Base-by-base conservation (phyloP, 2,329 filamentous ascomycete species). In the Mariannaea elegans region DNA sequence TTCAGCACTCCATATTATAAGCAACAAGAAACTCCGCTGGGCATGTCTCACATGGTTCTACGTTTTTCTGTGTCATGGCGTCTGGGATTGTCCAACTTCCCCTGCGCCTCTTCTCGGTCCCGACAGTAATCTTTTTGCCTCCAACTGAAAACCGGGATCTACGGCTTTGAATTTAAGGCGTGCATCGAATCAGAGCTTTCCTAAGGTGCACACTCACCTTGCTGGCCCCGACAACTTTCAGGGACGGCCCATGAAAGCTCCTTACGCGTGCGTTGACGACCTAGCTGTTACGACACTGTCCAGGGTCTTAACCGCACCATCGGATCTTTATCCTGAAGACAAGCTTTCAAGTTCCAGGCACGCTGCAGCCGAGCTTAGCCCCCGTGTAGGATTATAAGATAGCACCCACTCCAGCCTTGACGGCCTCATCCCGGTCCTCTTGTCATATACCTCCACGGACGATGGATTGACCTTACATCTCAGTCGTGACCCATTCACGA, bases 131-230 rank as follows among this genome's bases (percentile, higher is more conserved):
- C 21, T 21, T 27, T 27, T 27, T 46, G 38, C 36, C 42, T 56
- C 31, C 50, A 47, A 19, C 21, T 18, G 21, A 41, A 32, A 50
- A 50, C 59, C 48, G 47, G 64, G 59, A 59, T 62, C 51, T n/a
- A 19, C 14, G 13, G 12, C 24, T 34, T 19, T 54, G 21, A 23
- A 41, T 5, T 12, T 34, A 36, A 36, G 14, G 14, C 23, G 14
- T 2, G 27, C 21, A 51, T 65, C 67, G 65, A 69, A 69, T 69
- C 67, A 68, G 23, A 57, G 12, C 23, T 44, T 47, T 21, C 36
- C 48, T 56, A 51, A 34, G 46, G 50, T 53, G 67, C 67, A 69
- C 67, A 69, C 36, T 61, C 29, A 13, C n/a, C 7, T 29, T 32
- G 29, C 31, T n/a, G 23, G 27, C n/a, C 24, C 48, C 32, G 12